These are phyloP conservation scores for Quaeritorhiza haematococci DNA, from an alignment of 371 early-diverging fungal species.

Conservation along the genomic window DNA sequence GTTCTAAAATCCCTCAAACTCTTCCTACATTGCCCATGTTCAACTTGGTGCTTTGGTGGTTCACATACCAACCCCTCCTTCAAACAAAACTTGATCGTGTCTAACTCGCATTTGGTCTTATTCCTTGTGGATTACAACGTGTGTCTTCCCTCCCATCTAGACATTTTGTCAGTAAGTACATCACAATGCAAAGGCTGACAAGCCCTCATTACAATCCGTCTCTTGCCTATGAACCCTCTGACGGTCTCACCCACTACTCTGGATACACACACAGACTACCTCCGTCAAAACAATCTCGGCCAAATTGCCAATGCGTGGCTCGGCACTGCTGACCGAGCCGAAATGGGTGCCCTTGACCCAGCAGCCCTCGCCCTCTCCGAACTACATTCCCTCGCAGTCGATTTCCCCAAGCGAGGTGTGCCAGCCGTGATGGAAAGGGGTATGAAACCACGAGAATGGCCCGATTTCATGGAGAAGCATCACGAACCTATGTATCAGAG, in stretches of 20 bases:
- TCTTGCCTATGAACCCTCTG: too few species aligned
- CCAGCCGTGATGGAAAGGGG: conserved; percentile 33
- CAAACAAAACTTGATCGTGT: too few species aligned
- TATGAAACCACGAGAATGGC: conserved; percentile 45
- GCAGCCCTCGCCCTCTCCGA: conserved; percentile 61
- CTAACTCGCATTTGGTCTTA: too few species aligned
- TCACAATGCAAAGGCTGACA: too few species aligned
- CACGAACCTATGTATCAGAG: conserved; percentile 50
- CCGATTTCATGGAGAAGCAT: conserved; percentile 79
- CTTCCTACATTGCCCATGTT: too few species aligned
- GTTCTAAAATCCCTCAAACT: too few species aligned
- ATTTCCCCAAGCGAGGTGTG: conserved; percentile 67
- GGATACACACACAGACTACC: conserved; percentile 57
- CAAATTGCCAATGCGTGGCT: conserved; percentile 71
- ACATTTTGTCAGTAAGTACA: neutral
- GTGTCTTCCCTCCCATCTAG: neutral
- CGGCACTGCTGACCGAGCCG: conserved; percentile 57
- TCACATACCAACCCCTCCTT: neutral
- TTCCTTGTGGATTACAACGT: neutral
- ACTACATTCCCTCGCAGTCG: conserved; percentile 62
- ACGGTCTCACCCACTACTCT: neutral
- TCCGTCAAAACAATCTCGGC: conserved; percentile 69
- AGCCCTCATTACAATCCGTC: too few species aligned
- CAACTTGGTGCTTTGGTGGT: neutral
- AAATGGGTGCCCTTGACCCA: conserved; percentile 43